A percentile compares a stretch with the other conserved stretches of the same genome.
These are phyloP conservation scores for Fraxinus pennsylvanica DNA, from an alignment of 257 asterid genomes.

Conservation along the genomic window DNA sequence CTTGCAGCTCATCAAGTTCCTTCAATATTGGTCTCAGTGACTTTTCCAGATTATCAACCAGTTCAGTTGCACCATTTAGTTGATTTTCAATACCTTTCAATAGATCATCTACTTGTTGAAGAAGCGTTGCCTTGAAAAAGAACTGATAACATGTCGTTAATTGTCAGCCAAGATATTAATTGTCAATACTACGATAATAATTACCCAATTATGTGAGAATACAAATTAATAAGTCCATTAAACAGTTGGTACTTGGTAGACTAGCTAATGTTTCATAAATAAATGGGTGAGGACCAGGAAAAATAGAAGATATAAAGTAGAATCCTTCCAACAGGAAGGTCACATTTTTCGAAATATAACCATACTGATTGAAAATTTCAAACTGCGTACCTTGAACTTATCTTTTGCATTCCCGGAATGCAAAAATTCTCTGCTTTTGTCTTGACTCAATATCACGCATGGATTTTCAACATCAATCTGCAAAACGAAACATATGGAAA, in stretches of 20 bases:
- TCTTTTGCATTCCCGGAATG: conserved; percentile 88
- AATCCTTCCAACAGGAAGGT: conserved; percentile 2
- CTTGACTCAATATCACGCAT: conserved; percentile 93
- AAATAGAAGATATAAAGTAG: conserved; percentile 12
- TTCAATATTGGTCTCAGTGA: conserved; percentile 66
- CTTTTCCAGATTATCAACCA: conserved; percentile 72
- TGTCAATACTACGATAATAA: conserved; percentile 1
- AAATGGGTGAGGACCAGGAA: background rate
- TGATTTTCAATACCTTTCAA: conserved; percentile 60
- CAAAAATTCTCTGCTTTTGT: conserved; percentile 93
- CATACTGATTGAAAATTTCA: conserved; percentile 6
- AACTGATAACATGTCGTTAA: conserved; percentile 55
- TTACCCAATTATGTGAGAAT: conserved; percentile 17
- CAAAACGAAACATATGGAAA: conserved; percentile 27
- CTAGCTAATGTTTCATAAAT: conserved; percentile 6
- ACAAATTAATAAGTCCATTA: no score
- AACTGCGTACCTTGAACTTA: conserved; percentile 71
- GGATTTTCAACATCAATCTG: conserved; percentile 99
- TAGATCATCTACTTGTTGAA: conserved; percentile 85
- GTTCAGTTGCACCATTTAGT: conserved; percentile 55
- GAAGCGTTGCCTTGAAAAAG: conserved; percentile 96
- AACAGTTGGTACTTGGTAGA: background rate
- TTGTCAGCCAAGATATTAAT: conserved; percentile 17
- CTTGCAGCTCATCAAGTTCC: conserved; percentile 84
- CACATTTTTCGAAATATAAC: background rate